These are phyloP conservation scores for Pleoardoris graminearum DNA, from an alignment of 2,329 filamentous ascomycete species.

Conservation along the genomic window DNA sequence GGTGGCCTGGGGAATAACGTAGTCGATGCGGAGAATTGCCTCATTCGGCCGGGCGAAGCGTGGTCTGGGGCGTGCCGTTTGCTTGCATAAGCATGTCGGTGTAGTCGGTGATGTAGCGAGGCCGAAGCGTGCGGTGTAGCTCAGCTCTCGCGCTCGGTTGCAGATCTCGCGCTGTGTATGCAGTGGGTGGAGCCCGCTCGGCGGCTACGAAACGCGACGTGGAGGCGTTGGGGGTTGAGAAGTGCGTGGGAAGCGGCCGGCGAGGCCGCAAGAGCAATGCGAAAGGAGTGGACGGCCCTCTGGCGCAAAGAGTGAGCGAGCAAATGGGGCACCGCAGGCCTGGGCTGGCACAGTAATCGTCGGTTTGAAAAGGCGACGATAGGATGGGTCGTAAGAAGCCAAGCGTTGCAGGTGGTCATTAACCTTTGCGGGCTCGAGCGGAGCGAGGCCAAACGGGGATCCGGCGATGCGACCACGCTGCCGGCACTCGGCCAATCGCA, in stretches of 20 bases:
- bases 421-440: not conserved
- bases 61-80: slow-evolving; percentile 22
- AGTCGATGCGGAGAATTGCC: slow-evolving; percentile 14
- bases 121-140: not conserved
- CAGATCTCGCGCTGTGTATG: not conserved
- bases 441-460: not conserved
- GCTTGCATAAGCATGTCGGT: slow-evolving; percentile 35
- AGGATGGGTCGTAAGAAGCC: slow-evolving; percentile 3
- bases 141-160: not conserved
- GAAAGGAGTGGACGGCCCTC: slow-evolving; percentile 4
- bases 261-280: not conserved
- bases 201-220: not conserved
- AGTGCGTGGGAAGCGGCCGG: not conserved
- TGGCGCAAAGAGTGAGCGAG: not conserved
- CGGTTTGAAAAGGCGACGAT: slow-evolving; percentile 5
- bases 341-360: not conserved
- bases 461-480: too few species aligned
- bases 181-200: not conserved
- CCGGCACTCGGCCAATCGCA: too few species aligned
- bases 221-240: not conserved
- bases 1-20: slow-evolving; percentile 11
- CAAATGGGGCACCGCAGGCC: not conserved
- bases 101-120: not conserved
- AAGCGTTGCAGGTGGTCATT: not conserved
- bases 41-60: slow-evolving; percentile 36